Percentiles rank a stretch among this genome's conserved stretches.
Conservation (phyloP, 805 yeast species). For the Candida nemodendra region DNA sequence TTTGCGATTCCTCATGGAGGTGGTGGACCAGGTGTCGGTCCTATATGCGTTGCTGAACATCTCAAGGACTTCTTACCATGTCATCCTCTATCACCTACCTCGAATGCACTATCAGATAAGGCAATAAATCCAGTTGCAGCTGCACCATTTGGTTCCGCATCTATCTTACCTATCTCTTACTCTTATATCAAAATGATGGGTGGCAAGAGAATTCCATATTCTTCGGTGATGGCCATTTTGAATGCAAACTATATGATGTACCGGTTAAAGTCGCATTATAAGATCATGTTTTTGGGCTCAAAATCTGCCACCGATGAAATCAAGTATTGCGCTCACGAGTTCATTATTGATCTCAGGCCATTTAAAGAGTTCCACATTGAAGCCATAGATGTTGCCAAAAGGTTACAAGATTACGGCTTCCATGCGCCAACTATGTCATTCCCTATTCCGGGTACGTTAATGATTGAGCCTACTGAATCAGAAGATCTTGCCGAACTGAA, state of each 20-base stretch:
- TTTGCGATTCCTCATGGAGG: slow-evolving; percentile 99
- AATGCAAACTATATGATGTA: slow-evolving; percentile 96
- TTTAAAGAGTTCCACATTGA: slow-evolving; percentile 80
- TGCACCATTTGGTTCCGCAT: slow-evolving; percentile 95
- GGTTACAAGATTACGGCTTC: slow-evolving; percentile 97
- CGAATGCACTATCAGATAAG: slow-evolving; percentile 37
- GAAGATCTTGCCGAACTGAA: slow-evolving; percentile 87
- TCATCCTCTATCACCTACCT: slow-evolving; percentile 64
- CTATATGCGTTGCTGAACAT: slow-evolving; percentile 88
- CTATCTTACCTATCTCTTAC: slow-evolving; percentile 90
- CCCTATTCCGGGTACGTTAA: slow-evolving; percentile 96
- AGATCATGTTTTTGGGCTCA: slow-evolving; percentile 69
- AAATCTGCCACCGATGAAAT: slow-evolving; percentile 31
- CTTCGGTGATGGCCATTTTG: slow-evolving; percentile 88
- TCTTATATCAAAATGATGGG: slow-evolving; percentile 96
- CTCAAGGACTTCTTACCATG: slow-evolving; percentile 78
- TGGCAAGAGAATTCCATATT: slow-evolving; percentile 73
- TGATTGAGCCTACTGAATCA: slow-evolving; percentile 98
- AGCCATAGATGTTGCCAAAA: slow-evolving; percentile 95
- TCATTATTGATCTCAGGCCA: slow-evolving; percentile 85
- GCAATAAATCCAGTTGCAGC: slow-evolving; percentile 79
- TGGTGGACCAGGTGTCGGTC: slow-evolving; percentile 99
- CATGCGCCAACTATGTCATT: slow-evolving; percentile 99
- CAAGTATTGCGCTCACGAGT: slow-evolving; percentile 93
- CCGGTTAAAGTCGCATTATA: slow-evolving; percentile 66